Evolutionary conservation across 2,329 filamentous ascomycete genomes (phyloP), one percentile per base, ranked within the genome.

Genomic region (Pezicula neosporulosa): DNA sequence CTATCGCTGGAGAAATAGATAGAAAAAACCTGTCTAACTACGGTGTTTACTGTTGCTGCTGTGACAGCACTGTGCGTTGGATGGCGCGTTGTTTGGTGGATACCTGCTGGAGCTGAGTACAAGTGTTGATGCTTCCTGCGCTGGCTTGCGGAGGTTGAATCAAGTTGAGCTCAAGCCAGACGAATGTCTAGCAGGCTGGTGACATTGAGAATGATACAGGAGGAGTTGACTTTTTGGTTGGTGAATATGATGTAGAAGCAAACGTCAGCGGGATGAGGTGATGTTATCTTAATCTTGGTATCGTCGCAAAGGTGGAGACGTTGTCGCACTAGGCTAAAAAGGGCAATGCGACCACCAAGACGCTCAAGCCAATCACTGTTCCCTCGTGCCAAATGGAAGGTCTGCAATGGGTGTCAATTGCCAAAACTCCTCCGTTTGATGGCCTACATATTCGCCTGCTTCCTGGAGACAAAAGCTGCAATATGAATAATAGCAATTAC

Each of bases 71-170:
- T 52, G 39, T 49, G 48, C 44, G 48, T 18, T 56, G 38, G 44
- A 37, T 42, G 44, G 44, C 41, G 45, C 49, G 47, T 52, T 28
- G 16, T 28, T 47, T 47, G 54, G 57, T 55, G 53, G 48, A 49
- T 56, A 64, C 64, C 68, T 70, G 68, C 66, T 60, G 54, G 56
- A 66, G 68, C 70, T 69, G 65, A 68, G 67, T 70, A 71, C 68
- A 68, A 68, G 66, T 60, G 68, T 72, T 69, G 70, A 70, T 66
- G 60, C 66, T 63, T 66, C 64, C 70, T 68, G 63, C 64, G 70
- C 71, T 73, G 69, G 72, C 64, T 30, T 71, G 68, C 70, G 70
- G 67, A 70, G 70, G 67, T 63, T 60, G 64, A 66, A 68, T 65
- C 67, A 59, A 64, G 58, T 62, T 66, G 64, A 60, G 63, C 65